Conservation (phyloP, 768 basidiomycete genomes). For the Lentinula detonsa region DNA sequence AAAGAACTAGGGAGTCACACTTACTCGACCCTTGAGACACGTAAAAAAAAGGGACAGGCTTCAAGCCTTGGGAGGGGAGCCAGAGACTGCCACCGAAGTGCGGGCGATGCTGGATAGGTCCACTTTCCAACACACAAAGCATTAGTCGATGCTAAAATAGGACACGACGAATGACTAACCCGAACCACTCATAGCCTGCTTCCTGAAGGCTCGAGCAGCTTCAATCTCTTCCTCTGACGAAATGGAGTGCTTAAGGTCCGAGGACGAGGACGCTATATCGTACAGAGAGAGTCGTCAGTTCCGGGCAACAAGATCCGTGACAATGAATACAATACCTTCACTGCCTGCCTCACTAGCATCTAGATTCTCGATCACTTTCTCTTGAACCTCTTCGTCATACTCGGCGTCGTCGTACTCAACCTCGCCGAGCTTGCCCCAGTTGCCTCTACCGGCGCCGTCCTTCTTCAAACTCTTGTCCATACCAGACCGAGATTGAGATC, state of each 20-base stretch:
- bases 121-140: constrained; percentile 19
- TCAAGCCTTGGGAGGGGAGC: constrained; percentile 8
- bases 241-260: constrained; percentile 27
- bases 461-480: constrained; percentile 69
- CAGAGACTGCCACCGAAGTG: constrained; percentile 67
- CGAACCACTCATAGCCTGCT: constrained; percentile 60
- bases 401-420: constrained; percentile 16
- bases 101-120: constrained; percentile 80
- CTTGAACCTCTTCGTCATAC: constrained; percentile 46
- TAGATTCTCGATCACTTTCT: constrained; percentile 27
- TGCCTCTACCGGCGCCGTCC: constrained; percentile 74
- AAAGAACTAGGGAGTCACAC: background rate
- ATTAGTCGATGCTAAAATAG: constrained; percentile 21
- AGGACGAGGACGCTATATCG: constrained; percentile 9
- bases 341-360: constrained; percentile 3
- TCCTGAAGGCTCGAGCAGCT: constrained; percentile 56
- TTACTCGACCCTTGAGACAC: background rate
- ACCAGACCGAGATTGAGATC: constrained; percentile 74
- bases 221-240: constrained; percentile 56
- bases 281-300: background rate
- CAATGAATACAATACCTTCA: constrained; percentile 6
- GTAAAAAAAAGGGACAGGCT: background rate
- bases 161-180: constrained; percentile 27
- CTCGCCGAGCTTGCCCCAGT: constrained; percentile 74
- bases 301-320: background rate